Evolutionary conservation across 169 alveolate species (phyloP).

Genomic region (Eimeria acervulina): DNA sequence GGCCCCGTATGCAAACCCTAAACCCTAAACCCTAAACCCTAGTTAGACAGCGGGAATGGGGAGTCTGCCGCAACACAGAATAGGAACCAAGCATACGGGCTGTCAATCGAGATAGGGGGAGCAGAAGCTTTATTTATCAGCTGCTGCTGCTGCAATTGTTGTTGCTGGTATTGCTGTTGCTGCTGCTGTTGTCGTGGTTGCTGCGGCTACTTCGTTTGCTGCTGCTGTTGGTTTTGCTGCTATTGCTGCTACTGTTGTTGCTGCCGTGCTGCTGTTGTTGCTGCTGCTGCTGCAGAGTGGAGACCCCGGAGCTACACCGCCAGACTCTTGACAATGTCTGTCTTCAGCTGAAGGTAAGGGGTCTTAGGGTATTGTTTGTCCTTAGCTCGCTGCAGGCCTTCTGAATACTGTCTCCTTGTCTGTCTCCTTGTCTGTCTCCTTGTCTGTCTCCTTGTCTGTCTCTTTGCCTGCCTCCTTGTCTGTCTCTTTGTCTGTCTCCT

Average conservation of each 20-base stretch:
- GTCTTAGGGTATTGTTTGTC: too few species aligned
- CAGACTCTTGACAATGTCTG: conserved; percentile 80
- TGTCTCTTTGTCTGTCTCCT: conserved; percentile 37
- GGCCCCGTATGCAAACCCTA: not conserved
- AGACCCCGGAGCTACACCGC: conserved; percentile 80
- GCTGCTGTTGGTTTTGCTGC: too few species aligned
- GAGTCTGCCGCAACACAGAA: not conserved
- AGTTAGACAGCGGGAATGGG: not conserved
- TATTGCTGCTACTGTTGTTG: not conserved
- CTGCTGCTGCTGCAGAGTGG: conserved; percentile 58
- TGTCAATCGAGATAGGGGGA: not conserved
- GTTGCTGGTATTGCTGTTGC: too few species aligned
- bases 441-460: conserved; percentile 13
- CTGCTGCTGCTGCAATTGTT: too few species aligned
- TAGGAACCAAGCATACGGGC: not conserved
- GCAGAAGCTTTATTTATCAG: too few species aligned
- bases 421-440: conserved; percentile 1
- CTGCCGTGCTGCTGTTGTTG: not conserved
- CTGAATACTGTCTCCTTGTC: not conserved
- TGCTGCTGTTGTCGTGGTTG: too few species aligned
- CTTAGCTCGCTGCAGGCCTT: too few species aligned
- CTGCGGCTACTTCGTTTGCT: too few species aligned
- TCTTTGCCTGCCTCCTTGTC: conserved; percentile 16
- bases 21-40: not conserved
- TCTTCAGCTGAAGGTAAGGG: conserved; percentile 78